A percentile compares a stretch with the other conserved stretches of the same genome.
Evolutionary conservation across 2,329 filamentous ascomycete genomes (phyloP).

Genomic region (Aspergillus pseudoterreus): DNA sequence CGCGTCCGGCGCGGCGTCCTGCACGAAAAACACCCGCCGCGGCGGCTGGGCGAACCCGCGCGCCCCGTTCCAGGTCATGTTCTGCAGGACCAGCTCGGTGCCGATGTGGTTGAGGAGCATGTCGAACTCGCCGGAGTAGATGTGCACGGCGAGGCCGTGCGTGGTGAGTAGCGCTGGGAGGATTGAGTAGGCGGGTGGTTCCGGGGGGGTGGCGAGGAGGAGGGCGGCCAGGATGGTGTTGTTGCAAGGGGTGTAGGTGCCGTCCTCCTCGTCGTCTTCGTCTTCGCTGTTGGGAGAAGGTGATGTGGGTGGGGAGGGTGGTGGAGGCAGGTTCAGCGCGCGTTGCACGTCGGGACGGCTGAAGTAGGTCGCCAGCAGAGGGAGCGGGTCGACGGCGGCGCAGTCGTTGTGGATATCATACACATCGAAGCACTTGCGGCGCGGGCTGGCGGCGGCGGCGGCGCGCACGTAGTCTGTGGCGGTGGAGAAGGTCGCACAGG

Average conservation of each 20-base stretch:
- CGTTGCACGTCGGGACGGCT: constrained; percentile 31
- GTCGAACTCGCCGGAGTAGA: constrained; percentile 37
- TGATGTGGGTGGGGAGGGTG: background rate
- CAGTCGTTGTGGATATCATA: constrained; percentile 35
- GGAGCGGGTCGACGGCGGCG: constrained; percentile 20
- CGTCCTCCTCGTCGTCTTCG: background rate
- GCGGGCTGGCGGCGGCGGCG: constrained; percentile 7
- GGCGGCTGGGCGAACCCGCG: constrained; percentile 27
- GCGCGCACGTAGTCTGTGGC: constrained; percentile 28
- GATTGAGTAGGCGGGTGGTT: constrained; percentile 30
- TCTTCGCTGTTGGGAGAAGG: background rate
- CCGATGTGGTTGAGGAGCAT: constrained; percentile 38
- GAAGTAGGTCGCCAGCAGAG: constrained; percentile 28
- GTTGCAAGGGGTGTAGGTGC: constrained; percentile 28
- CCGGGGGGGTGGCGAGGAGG: constrained; percentile 16
- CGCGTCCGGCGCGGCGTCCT: background rate
- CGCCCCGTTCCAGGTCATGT: constrained; percentile 39
- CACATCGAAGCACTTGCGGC: constrained; percentile 27
- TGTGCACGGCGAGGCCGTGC: constrained; percentile 31
- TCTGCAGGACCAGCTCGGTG: constrained; percentile 34
- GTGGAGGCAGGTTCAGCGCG: constrained; percentile 25
- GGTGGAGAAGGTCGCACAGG: constrained; percentile 35
- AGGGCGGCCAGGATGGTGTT: constrained; percentile 25
- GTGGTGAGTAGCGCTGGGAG: constrained; percentile 29
- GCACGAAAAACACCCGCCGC: background rate